Evolutionary conservation across 2,329 filamentous ascomycete genomes (phyloP), one percentile per base, ranked within the genome.

Genomic region (Ophiostoma novo-ulmi): DNA sequence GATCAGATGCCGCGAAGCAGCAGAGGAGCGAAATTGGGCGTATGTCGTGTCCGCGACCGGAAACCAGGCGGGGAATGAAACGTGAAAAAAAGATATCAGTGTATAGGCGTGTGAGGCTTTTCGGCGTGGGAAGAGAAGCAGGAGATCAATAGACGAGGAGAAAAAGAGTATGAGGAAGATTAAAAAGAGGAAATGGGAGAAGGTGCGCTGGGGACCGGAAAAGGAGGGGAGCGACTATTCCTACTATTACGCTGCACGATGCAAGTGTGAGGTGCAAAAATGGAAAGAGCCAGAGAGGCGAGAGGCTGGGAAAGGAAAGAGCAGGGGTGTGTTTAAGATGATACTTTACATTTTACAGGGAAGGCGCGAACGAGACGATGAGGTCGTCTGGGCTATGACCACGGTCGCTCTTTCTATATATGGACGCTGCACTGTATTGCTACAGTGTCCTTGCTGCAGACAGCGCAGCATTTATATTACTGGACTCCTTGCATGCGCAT

Each of bases 271-370:
- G 61, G 22, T 36, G 55, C 22, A 17, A 69, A 71, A 55, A 17
- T 14, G 64, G 38, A 22, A 68, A 70, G 17, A 64, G n/a, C 58
- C 41, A 58, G 39, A 69, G 70, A 66, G 70, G 35, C 55, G 41
- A 35, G 67, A 71, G 70, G 70, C 70, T 71, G 70, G 70, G 67
- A 69, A 61, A 67, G 67, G 70, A 20, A 67, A 39, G 70, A 63
- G 66, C 58, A 64, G 61, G 58, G 68, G 71, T 55, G 65, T 7
- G 36, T 39, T 41, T 31, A 31, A 31, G 64, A 66, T 26, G n/a
- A 31, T 31, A 48, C 44, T 48, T 6, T 48, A 20, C 20, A 44
- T 3, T 67, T 5, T n/a, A 52, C 61, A 69, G 52, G 67, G 44
- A 69, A 63, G 35, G 55, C 66, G 66, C 58, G 61, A 64, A 64